Evolutionary conservation across 345 rosid species (phyloP), one percentile per base, ranked within the genome.

Genomic region (Acer saccharum): DNA sequence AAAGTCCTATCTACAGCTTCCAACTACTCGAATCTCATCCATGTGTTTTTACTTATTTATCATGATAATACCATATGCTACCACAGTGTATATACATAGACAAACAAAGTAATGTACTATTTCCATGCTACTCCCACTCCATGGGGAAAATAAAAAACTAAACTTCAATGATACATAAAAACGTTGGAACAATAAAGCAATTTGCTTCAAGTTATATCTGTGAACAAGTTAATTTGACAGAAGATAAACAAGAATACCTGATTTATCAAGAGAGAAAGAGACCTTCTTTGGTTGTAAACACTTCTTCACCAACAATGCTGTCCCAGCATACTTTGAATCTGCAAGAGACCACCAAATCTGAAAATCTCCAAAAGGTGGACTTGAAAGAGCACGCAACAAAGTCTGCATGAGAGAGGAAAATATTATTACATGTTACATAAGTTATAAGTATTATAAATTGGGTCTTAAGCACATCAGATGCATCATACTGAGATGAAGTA

Each of bases 311-410:
- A 96, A 79, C 81, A 96, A 85, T 29, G 97, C 99, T 69, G 98
- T 96, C 84, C 99, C 98, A 17, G 99, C 99, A 85, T 96, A 94
- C 85, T 96, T 96, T 0, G 95, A 90, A 64, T 96, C 97, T 25
- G 94, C 90, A n/a, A 94, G 97, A 76, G 98, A 94, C 99, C 98
- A 96, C 98, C 99, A 96, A 84, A 88, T 81, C 39, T 73, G 87
- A 84, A 91, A 96, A 65, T 87, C 79, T 81, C 88, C 85, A 81
- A 96, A 96, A 61, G 93, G 97, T 13, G 86, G 91, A 86, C 81
- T 86, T 25, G 94, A 89, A 83, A 96, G 97, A 44, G 97, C 97
- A 68, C 91, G 89, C 83, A 83, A 80, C 87, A 94, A 76, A 50
- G 86, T 86, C 98, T 96, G 90, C 89, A 84, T 54, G 75, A 70